These are phyloP conservation scores for Podaxis sp. DNA, from an alignment of 768 basidiomycete genomes.

Conservation along the genomic window DNA sequence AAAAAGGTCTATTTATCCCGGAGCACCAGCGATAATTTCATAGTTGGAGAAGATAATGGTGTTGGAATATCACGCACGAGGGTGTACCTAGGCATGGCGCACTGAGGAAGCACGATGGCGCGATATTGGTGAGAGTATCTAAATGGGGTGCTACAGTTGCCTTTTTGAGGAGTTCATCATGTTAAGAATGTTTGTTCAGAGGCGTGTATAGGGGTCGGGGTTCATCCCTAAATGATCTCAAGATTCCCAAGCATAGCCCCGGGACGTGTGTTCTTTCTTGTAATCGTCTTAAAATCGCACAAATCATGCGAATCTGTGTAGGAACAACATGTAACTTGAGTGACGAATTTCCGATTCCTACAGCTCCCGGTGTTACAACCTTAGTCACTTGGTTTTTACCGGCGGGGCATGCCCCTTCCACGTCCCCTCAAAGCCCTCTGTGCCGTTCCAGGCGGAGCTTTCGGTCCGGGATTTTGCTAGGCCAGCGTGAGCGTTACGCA, in stretches of 20 bases:
- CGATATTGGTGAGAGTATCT: slow-evolving; percentile 15
- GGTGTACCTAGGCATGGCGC: slow-evolving; percentile 12
- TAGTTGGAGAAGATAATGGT: neutral
- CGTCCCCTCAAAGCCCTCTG: slow-evolving; percentile 83
- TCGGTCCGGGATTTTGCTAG: slow-evolving; percentile 81
- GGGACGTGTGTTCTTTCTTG: neutral
- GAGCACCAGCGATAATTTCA: too few species aligned
- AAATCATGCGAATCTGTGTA: neutral
- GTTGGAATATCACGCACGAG: neutral
- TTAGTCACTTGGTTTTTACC: slow-evolving; percentile 36
- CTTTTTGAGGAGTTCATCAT: neutral
- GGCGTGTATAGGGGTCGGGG: neutral
- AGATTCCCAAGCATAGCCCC: neutral
- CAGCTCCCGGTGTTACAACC: slow-evolving; percentile 6
- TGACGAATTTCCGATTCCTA: neutral
- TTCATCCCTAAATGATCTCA: neutral
- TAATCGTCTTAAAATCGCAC: neutral
- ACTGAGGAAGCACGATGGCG: slow-evolving; percentile 15
- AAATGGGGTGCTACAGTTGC: neutral
- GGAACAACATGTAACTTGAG: neutral
- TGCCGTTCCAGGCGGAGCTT: slow-evolving; percentile 88
- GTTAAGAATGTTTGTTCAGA: neutral
- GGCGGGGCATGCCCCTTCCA: slow-evolving; percentile 78
- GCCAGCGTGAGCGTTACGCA: slow-evolving; percentile 20
- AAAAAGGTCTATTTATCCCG: slow-evolving; percentile 8